These are phyloP conservation scores for Penicillium sp. DNA, from an alignment of 2,329 filamentous ascomycete species.

Conservation along the genomic window DNA sequence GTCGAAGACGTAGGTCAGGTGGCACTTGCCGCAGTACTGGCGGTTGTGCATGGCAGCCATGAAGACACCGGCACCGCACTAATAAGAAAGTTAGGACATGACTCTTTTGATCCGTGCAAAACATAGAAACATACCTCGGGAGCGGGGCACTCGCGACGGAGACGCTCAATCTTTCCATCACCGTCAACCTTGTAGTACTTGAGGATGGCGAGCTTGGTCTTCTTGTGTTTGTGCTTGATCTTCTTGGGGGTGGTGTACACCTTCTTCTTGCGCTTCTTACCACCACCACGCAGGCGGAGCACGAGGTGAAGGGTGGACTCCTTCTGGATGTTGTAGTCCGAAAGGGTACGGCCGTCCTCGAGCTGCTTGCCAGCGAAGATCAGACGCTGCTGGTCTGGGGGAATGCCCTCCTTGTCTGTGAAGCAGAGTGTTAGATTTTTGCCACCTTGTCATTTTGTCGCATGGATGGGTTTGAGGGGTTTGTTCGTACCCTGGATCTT, in stretches of 20 bases:
- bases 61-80: constrained; percentile 99
- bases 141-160: constrained; percentile 94
- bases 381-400: constrained; percentile 97
- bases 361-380: constrained; percentile 99
- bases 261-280: constrained; percentile 99
- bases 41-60: constrained; percentile 99
- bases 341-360: constrained; percentile 97
- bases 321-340: constrained; percentile 99
- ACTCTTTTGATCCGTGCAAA: background rate
- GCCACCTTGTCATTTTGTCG: background rate
- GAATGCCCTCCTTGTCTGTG: constrained; percentile 99
- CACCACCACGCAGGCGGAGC: constrained; percentile 95
- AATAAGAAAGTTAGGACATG: constrained; percentile 34
- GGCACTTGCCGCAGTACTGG: constrained; percentile 85
- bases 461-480: background rate
- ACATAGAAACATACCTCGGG: constrained; percentile 69
- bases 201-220: constrained; percentile 99
- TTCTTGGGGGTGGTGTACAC: constrained; percentile 99
- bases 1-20: constrained; percentile 70
- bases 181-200: constrained; percentile 99
- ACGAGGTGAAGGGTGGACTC: constrained; percentile 98
- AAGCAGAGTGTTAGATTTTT: background rate
- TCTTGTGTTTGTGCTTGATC: constrained; percentile 99
- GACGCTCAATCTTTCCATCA: constrained; percentile 99
- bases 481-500: constrained; percentile 69